phyloP scores from a whole-genome alignment of 495 filamentous ascomycete species.

The Aspergillus ostianus region DNA sequence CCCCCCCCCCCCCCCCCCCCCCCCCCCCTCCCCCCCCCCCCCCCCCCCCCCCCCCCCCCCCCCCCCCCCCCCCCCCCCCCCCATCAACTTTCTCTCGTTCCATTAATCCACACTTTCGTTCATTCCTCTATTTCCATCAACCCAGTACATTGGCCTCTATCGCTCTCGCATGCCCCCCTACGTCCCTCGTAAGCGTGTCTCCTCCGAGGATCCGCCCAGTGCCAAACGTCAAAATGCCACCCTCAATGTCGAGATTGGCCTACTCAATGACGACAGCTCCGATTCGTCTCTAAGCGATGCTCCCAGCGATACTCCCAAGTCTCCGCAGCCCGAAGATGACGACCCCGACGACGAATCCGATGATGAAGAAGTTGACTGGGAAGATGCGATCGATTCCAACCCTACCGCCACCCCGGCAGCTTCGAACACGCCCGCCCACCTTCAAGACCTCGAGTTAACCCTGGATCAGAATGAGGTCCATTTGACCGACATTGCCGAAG shows the following conservation, averaged over 20 bases:
- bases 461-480: conserved; percentile 59
- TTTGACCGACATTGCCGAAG: conserved; percentile 57
- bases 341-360: conserved; percentile 57
- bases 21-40: neutral
- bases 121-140: neutral
- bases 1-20: neutral
- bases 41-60: neutral
- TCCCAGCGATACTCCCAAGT: conserved; percentile 26
- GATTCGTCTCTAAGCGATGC: conserved; percentile 65
- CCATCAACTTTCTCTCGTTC: neutral
- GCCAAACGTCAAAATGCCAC: conserved; percentile 54
- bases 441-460: conserved; percentile 71
- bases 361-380: conserved; percentile 79
- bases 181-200: conserved; percentile 48
- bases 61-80: neutral
- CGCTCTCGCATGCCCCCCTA: conserved; percentile 48
- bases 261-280: conserved; percentile 37
- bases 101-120: neutral
- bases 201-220: conserved; percentile 64
- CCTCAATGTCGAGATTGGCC: conserved; percentile 39
- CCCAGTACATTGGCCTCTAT: neutral
- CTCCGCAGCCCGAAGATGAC: conserved; percentile 21
- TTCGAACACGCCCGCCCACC: conserved; percentile 28
- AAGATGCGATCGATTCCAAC: conserved; percentile 68
- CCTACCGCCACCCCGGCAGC: conserved; percentile 26